Conservation (phyloP, 2,329 filamentous ascomycete genomes). For the Mycosphaerelloides madeirae region DNA sequence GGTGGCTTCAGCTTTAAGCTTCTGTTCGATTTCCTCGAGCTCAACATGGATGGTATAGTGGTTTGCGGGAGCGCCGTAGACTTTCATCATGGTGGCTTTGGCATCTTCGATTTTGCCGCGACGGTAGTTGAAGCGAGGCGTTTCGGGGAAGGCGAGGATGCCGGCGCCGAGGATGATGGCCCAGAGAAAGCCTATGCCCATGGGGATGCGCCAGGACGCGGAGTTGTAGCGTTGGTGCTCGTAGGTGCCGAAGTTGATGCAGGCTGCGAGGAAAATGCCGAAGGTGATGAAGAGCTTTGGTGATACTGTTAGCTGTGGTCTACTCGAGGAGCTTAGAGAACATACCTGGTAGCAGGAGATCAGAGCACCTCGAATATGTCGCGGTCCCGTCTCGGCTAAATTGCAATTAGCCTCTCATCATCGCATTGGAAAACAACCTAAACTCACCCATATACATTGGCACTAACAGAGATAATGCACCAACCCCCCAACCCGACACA, state of each 20-base stretch:
- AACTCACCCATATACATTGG: constrained; percentile 62
- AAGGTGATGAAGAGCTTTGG: constrained; percentile 61
- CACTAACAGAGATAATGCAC: constrained; percentile 58
- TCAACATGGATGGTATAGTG: constrained; percentile 51
- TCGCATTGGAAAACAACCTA: no score
- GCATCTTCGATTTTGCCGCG: constrained; percentile 48
- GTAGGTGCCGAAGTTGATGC: constrained; percentile 58
- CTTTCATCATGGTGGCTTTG: constrained; percentile 48
- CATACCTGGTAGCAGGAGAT: constrained; percentile 54
- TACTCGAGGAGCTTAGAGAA: no score
- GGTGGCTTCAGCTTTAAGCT: constrained; percentile 49
- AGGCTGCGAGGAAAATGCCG: constrained; percentile 52
- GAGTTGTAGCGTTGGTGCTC: constrained; percentile 37
- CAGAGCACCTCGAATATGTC: constrained; percentile 59
- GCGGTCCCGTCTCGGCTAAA: constrained; percentile 62
- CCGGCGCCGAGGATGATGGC: constrained; percentile 51
- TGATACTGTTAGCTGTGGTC: no score
- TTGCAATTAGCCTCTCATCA: no score
- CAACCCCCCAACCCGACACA: constrained; percentile 61
- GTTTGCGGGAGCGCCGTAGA: constrained; percentile 53
- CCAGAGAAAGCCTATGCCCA: constrained; percentile 56
- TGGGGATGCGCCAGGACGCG: constrained; percentile 60
- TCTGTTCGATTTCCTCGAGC: constrained; percentile 52
- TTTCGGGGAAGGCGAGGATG: constrained; percentile 53
- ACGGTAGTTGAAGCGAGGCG: constrained; percentile 56